Base-by-base conservation (phyloP, 2,329 filamentous ascomycete genomes). In the Grosmannia serpens region DNA sequence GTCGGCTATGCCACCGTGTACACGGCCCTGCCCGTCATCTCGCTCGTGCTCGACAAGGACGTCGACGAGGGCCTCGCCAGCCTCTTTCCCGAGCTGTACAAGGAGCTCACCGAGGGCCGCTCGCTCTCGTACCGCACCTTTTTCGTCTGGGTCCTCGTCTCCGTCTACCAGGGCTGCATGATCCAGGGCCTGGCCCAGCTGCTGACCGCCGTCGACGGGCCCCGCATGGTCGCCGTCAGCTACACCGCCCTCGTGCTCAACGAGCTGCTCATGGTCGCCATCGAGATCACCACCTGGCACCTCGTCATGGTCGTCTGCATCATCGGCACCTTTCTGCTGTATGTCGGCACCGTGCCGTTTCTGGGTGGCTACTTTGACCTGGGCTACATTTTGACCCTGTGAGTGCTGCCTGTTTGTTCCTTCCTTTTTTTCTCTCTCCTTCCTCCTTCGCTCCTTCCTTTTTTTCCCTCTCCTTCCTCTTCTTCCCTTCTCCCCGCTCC, bases 271-370 rank as follows among this genome's bases (percentile, higher is more conserved):
- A 99, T 99, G 95, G 94, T 97, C 2, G 92, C 91, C 4, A 89
- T 95, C 60, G 89, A 96, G 69, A 89, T 99, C 65, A 96, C 90
- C 4, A 99, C 94, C 0, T 99, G 94, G 94, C 94, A 97, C 71
- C 87, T 87, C 46, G 79, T 92, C 62, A 97, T 97, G 91, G 86
- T 95, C 58, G 75, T 89, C 56, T 86, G 81, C 64, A 87, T 97
- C 61, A 67, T 96, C 7, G 91, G 89, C 17, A 99, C 94, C 0
- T 86, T 88, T 51, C 70, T 87, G 31, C 70, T 92, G n/a, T 99
- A 89, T 67, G 77, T 91, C 29, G 89, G 84, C 3, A 90, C 84
- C 46, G 77, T 97, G 24, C 94, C 94, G 2, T 95, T 96, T 66
- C 72, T 99, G 26, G 88, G 87, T 3, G 79, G 80, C n/a, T 97